Evolutionary conservation across 306 rosid genomes (phyloP).

Genomic region (Sechiopsis laciniata): DNA sequence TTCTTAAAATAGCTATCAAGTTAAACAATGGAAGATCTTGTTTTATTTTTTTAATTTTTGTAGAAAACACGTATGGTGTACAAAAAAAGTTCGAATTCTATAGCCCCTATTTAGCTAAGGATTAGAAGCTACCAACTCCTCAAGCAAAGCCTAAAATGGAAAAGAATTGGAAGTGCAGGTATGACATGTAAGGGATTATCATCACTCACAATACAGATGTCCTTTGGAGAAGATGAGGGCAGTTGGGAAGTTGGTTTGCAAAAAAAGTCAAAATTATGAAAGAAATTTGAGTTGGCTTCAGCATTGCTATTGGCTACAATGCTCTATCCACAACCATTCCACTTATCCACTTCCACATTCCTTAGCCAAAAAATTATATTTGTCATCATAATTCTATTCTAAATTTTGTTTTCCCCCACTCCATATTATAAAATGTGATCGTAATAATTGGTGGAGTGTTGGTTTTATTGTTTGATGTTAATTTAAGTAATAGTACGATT

Average conservation of each 20-base stretch:
- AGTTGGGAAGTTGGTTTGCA: slow-evolving; percentile 9
- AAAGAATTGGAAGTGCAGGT: neutral
- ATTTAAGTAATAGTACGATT: too few relatives aligned
- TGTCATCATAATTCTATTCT: too few relatives aligned
- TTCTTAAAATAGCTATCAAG: too few relatives aligned
- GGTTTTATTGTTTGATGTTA: too few relatives aligned
- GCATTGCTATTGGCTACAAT: neutral
- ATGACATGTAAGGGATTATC: neutral
- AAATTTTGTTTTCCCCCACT: too few relatives aligned
- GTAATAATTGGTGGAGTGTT: too few relatives aligned
- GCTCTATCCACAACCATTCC: neutral
- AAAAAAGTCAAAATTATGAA: neutral
- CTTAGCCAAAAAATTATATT: neutral
- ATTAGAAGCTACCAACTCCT: neutral
- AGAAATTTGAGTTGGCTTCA: slow-evolving; percentile 9
- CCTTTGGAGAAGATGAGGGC: neutral
- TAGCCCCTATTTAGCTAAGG: neutral
- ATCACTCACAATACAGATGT: neutral
- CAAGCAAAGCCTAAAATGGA: slow-evolving; percentile 5
- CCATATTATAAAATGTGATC: neutral
- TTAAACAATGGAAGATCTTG: neutral
- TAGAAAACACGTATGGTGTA: neutral
- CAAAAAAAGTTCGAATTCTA: neutral
- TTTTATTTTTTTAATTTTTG: neutral
- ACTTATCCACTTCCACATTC: neutral